A percentile compares a stretch with the other conserved stretches of the same genome.
Evolutionary conservation across 2,329 filamentous ascomycete species (phyloP).

Genomic region (Exophiala aquamarina): DNA sequence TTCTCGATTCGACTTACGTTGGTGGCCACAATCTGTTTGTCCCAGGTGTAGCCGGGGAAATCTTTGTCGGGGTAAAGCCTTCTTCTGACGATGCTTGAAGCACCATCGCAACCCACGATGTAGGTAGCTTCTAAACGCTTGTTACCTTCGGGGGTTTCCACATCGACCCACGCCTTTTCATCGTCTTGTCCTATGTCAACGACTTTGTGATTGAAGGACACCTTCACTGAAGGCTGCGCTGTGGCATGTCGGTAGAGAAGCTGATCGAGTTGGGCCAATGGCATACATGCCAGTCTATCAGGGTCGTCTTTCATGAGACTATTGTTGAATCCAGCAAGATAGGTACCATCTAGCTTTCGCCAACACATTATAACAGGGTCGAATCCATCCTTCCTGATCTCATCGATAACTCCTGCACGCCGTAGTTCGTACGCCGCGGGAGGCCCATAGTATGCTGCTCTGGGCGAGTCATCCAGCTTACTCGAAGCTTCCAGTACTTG

Average conservation of each 20-base stretch:
- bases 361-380: conserved; percentile 44
- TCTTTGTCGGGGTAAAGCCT: conserved; percentile 27
- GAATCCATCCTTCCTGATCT: conserved; percentile 47
- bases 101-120: conserved; percentile 45
- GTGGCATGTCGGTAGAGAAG: conserved; percentile 43
- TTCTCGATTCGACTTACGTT: conserved; percentile 18
- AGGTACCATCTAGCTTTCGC: conserved; percentile 42
- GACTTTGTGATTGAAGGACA: conserved; percentile 48
- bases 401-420: conserved; percentile 58
- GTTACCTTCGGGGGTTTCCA: conserved; percentile 20
- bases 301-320: conserved; percentile 26
- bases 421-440: conserved; percentile 59
- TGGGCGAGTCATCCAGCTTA: conserved; percentile 59
- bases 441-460: conserved; percentile 63
- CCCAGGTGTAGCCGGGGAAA: conserved; percentile 26
- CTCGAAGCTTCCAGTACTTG: conserved; percentile 54
- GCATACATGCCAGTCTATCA: conserved; percentile 44
- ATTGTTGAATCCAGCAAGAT: conserved; percentile 31
- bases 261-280: conserved; percentile 44
- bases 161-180: conserved; percentile 23
- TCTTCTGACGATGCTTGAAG: conserved; percentile 17
- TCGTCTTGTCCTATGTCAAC: conserved; percentile 24
- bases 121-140: conserved; percentile 38
- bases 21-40: conserved; percentile 26
- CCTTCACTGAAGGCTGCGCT: conserved; percentile 34